Evolutionary conservation across 2,329 filamentous ascomycete genomes (phyloP), one percentile per base, ranked within the genome.

Genomic region (Aureobasidium sp.): DNA sequence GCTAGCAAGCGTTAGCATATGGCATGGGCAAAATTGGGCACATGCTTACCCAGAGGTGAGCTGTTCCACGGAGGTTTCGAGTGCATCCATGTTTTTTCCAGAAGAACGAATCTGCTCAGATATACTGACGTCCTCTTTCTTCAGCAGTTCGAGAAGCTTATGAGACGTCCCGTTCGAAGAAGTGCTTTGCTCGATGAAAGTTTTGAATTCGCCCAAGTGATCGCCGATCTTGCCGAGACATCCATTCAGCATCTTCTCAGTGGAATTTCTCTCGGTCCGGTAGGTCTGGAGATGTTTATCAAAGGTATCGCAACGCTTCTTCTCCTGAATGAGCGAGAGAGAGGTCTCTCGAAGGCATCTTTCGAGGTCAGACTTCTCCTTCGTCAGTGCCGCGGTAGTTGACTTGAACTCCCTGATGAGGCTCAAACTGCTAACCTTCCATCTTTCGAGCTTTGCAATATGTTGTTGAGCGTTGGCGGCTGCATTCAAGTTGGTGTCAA

Each of bases 81-180:
- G 3, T 47, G 12, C 26, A 20, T 41, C 32, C 27, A 46, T 32
- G 29, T 43, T 24, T n/a, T 20, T 29, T 15, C 9, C 36, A 39
- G 52, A 29, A 37, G 51, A 36, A 13, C 37, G 41, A 2, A 37
- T 1, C 12, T 46, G 27, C 17, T 29, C 34, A 6, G 26, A 46
- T 27, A 46, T 46, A 5, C n/a, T 32, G n/a, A n/a, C 47, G 24
- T 2, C 41, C 27, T 53, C 61, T 39, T 46, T 53, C 47, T 53
- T 47, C 24, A 63, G 13, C 34, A 53, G 47, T 55, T 63, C 47
- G 10, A 52, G 15, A 29, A 53, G 48, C 24, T 53, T 47, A 2
- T 15, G 37, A 39, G 13, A 47, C 1, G 41, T 36, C 6, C 20
- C 43, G 13, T 15, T 36, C 8, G 55, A 46, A 17, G 50, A 47